Conservation (phyloP, 2,329 filamentous ascomycete species). For the Alternaria metachromatica region DNA sequence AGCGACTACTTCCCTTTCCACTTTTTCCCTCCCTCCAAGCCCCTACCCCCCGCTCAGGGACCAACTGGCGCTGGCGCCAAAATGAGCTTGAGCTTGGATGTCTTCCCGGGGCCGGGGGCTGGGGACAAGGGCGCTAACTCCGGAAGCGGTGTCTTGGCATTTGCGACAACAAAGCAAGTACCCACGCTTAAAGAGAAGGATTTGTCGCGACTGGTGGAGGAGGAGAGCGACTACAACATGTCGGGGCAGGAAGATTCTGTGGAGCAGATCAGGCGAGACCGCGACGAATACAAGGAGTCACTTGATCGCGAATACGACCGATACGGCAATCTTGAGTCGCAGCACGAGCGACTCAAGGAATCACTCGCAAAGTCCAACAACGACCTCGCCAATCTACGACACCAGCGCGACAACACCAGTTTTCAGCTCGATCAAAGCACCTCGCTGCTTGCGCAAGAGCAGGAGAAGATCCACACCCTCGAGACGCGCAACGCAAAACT, state of each 20-base stretch:
- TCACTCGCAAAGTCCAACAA: not conserved
- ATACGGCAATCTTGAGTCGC: not conserved
- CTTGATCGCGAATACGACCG: constrained; percentile 1
- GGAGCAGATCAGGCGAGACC: not conserved
- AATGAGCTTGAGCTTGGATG: constrained; percentile 3
- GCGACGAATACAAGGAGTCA: not conserved
- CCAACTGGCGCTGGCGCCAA: constrained; percentile 10
- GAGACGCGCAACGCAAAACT: constrained; percentile 4
- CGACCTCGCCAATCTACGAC: not conserved
- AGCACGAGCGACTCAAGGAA: not conserved
- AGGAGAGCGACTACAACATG: constrained; percentile 9
- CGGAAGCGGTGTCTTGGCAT: constrained; percentile 8
- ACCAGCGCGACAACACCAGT: not conserved
- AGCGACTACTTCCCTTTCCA: not conserved
- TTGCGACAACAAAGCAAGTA: constrained; percentile 16
- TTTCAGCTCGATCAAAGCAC: constrained; percentile 1
- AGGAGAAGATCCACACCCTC: not conserved
- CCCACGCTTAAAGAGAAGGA: constrained; percentile 6
- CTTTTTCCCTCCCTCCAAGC: not conserved
- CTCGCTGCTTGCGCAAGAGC: not conserved
- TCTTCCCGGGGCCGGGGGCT: constrained; percentile 1
- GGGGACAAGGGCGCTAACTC: constrained; percentile 8
- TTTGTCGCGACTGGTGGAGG: not conserved
- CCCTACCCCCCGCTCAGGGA: not conserved
- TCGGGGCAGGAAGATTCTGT: not conserved